Evolutionary conservation across 306 rosid genomes (phyloP).

Genomic region (Purshia tridentata): DNA sequence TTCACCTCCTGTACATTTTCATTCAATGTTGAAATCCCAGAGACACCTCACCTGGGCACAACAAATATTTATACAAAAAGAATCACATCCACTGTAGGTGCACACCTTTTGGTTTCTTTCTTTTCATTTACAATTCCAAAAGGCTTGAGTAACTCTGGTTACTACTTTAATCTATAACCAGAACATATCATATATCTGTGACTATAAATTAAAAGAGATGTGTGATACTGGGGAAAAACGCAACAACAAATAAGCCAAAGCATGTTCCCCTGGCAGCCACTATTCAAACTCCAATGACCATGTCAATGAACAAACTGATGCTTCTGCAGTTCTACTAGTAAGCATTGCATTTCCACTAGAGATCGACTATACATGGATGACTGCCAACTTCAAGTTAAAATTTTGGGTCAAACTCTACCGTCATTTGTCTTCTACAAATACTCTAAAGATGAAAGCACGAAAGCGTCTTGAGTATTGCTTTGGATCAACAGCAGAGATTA

Average conservation of each 20-base stretch:
- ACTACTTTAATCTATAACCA: slow-evolving; percentile 35
- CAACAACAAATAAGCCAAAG: slow-evolving; percentile 25
- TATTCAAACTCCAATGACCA: slow-evolving; percentile 36
- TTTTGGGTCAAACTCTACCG: slow-evolving; percentile 34
- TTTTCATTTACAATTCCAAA: slow-evolving; percentile 46
- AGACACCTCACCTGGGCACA: slow-evolving; percentile 14
- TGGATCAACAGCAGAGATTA: slow-evolving; percentile 97
- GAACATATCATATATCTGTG: slow-evolving; percentile 29
- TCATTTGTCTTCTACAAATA: slow-evolving; percentile 83
- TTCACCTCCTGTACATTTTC: slow-evolving; percentile 38
- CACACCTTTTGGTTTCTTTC: slow-evolving; percentile 26
- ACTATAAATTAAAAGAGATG: slow-evolving; percentile 27
- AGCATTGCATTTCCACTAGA: slow-evolving; percentile 30
- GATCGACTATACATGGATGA: slow-evolving; percentile 43
- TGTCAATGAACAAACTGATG: slow-evolving; percentile 29
- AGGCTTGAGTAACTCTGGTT: slow-evolving; percentile 27
- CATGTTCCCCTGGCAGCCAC: slow-evolving; percentile 33
- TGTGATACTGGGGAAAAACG: slow-evolving; percentile 15
- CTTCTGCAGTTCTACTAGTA: slow-evolving; percentile 35
- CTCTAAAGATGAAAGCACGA: slow-evolving; percentile 89
- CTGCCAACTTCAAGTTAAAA: slow-evolving; percentile 32
- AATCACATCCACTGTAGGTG: slow-evolving; percentile 19
- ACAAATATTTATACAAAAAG: slow-evolving; percentile 21
- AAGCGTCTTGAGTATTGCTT: slow-evolving; percentile 88
- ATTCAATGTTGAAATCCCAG: slow-evolving; percentile 27